Percentiles rank a stretch among this genome's conserved stretches.
phyloP scores from a whole-genome alignment of 2,329 filamentous ascomycete species.

The Zalaria obscura region DNA sequence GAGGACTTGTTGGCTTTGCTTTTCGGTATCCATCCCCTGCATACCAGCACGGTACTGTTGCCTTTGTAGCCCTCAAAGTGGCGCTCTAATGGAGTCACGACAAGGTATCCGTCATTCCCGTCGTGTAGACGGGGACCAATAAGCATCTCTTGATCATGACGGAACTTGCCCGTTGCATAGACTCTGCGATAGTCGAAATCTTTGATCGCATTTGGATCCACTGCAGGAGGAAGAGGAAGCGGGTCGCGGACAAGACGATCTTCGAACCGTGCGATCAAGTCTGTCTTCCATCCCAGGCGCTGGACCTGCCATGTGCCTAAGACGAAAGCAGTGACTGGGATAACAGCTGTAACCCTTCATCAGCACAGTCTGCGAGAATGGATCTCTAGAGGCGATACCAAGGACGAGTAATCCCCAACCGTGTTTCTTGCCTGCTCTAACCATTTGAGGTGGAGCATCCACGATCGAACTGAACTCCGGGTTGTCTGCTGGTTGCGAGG shows the following conservation, averaged over 20 bases:
- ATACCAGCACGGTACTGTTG: conserved; percentile 63
- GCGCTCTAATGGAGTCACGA: conserved; percentile 80
- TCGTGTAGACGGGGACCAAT: conserved; percentile 82
- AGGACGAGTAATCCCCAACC: conserved; percentile 70
- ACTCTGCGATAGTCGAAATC: conserved; percentile 91
- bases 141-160: conserved; percentile 92
- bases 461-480: conserved; percentile 73
- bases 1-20: conserved; percentile 50
- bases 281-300: conserved; percentile 84
- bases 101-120: conserved; percentile 78
- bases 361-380: conserved; percentile 9
- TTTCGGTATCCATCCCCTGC: conserved; percentile 83
- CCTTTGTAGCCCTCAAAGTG: conserved; percentile 17
- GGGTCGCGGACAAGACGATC: conserved; percentile 79
- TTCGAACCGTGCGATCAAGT: conserved; percentile 80
- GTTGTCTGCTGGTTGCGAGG: conserved; percentile 50
- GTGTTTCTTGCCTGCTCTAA: conserved; percentile 61
- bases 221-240: conserved; percentile 66
- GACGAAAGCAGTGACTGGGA: conserved; percentile 78
- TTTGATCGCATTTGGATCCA: conserved; percentile 67
- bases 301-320: conserved; percentile 94
- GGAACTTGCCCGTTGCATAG: conserved; percentile 54
- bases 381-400: conserved; percentile 28
- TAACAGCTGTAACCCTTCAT: conserved; percentile 44
- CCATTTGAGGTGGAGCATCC: conserved; percentile 69